phyloP scores from a whole-genome alignment of 2,329 filamentous ascomycete species.

The Arthrobotrys megalospora region DNA sequence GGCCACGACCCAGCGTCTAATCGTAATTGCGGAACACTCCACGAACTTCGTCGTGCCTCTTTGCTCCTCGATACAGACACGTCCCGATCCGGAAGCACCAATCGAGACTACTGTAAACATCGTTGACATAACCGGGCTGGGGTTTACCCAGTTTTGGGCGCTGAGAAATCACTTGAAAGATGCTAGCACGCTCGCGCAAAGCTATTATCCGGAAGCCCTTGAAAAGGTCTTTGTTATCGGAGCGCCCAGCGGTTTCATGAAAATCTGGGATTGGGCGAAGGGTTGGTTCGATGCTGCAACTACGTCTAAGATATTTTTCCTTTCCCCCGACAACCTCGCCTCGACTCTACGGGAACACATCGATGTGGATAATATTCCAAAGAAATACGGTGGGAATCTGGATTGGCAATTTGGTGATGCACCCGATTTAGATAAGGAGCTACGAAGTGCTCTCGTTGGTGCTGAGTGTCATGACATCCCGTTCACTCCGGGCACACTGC shows the following conservation, averaged over 20 bases:
- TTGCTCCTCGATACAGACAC: constrained; percentile 77
- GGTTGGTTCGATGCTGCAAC: constrained; percentile 95
- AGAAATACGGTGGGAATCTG: constrained; percentile 88
- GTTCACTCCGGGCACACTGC: constrained; percentile 36
- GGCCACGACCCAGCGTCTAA: constrained; percentile 84
- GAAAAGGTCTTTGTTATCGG: constrained; percentile 59
- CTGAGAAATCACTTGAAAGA: constrained; percentile 51
- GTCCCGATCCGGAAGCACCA: constrained; percentile 74
- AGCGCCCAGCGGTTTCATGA: constrained; percentile 45
- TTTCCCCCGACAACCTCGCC: constrained; percentile 80
- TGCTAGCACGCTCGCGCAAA: constrained; percentile 49
- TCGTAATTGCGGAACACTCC: constrained; percentile 95
- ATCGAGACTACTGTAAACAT: constrained; percentile 95
- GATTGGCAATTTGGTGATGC: constrained; percentile 85
- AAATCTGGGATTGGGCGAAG: constrained; percentile 92
- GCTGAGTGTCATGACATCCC: constrained; percentile 37
- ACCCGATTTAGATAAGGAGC: constrained; percentile 78
- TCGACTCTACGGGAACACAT: constrained; percentile 85
- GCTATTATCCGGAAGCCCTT: constrained; percentile 54
- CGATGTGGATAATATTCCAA: constrained; percentile 86
- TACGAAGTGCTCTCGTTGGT: constrained; percentile 67
- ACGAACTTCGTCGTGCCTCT: constrained; percentile 89
- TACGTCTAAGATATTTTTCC: constrained; percentile 95
- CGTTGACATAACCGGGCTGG: constrained; percentile 91
- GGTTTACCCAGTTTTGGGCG: constrained; percentile 84